Base-by-base conservation (phyloP, 805 yeast species). In the Starmera dryadoides region DNA sequence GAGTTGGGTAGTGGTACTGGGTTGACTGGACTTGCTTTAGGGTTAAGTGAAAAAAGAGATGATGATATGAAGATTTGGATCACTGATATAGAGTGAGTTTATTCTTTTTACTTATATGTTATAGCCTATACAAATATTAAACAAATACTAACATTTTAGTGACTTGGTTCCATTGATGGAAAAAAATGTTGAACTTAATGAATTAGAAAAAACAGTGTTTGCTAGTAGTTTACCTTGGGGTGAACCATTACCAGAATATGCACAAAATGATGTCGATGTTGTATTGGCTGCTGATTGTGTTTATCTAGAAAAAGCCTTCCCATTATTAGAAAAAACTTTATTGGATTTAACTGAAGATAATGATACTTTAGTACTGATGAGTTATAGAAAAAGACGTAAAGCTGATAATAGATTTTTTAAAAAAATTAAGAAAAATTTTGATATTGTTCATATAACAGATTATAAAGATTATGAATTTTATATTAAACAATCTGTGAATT, bases 1-100 rank as follows among this genome's bases (percentile, higher is more conserved):
- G 82, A 76, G 45, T 55, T 76, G 15, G 82, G 82, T 0, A 65
- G 75, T 42, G 82, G 82, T 4, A 76, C 82, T 0, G 82, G 82
- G 0, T 56, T 77, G 2, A 75, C 71, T 6, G 81, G 81, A 2
- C 40, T 64, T 14, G 58, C 63, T 12, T 42, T 62, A 10, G 67
- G 63, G 5, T 40, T 53, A 35, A 45, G 44, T 37, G 40, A 41
- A 35, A 41, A 45, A 35, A 34, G 47, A 31, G 45, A 41, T 30
- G 37, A 42, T 8, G 64, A 61, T 36, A 46, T 60, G 37, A 48
- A 66, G 34, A 62, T 75, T 1, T 63, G 53, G 41, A 61, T 75
- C 42, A 74, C 81, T 0, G 81, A 76, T 52, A 72, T 74, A 34
- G 64, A 54, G 53, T 55, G 41, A 25, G 58, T 48, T 28, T 3